Evolutionary conservation across 345 rosid genomes (phyloP), one percentile per base, ranked within the genome.

Genomic region (Aethionema arabicum): DNA sequence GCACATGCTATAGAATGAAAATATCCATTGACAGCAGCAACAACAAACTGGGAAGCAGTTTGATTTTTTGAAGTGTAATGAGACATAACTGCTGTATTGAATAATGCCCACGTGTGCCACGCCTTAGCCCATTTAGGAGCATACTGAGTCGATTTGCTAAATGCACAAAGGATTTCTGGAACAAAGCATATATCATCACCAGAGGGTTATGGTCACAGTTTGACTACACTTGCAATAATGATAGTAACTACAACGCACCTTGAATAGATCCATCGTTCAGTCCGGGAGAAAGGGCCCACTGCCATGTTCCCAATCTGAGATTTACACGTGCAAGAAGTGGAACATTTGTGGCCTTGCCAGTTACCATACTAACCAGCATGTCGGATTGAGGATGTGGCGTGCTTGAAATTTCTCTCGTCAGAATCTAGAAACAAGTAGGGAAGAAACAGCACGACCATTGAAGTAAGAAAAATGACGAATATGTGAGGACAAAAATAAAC

Each of bases 91-190:
- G 92, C 95, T 10, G 99, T 93, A 74, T 90, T 93, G 76, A 93
- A 93, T 77, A 90, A 78, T 31, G 99, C 99, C 99, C 97, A 93
- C 31, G 75, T 77, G 56, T 93, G 99, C 99, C 99, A 93, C 78
- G 97, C 95, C 72, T 87, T 93, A 47, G 85, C 88, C 99, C 99
- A 87, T 69, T 87, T 78, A 51, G 83, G 58, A 11, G 96, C 96
- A 68, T 69, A 90, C 16, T 73, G 80, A 32, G 99, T 90, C 65
- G 97, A 91, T 54, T 75, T 84, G 78, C 80, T 59, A 74, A 87
- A 87, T 6, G 99, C 81, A 30, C 68, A 65, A 66, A 79, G 91
- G 61, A 87, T 90, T 67, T 87, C 99, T 93, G 77, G 66, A 76
- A 69, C 14, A 32, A 38, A 12, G 51, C 31, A 64, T 32, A 59